Evolutionary conservation across 441 rosid genomes (phyloP).

Genomic region (Pelargonium cotyledonis): DNA sequence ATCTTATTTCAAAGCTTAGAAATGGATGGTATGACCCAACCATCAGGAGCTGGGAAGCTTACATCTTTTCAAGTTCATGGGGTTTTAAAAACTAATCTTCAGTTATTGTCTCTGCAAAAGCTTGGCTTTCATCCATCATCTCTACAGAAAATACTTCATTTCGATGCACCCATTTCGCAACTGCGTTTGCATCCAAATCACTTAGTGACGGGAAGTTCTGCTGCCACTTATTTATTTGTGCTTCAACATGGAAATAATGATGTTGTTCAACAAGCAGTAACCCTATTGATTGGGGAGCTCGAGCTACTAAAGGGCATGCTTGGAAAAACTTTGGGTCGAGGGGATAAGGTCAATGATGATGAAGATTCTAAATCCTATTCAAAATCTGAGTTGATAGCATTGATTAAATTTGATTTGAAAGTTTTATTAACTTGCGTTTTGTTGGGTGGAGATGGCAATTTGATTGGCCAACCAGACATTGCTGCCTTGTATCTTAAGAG

Average conservation of each 20-base stretch:
- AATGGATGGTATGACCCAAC: constrained; percentile 29
- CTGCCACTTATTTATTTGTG: constrained; percentile 86
- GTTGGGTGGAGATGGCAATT: constrained; percentile 39
- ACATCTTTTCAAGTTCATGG: constrained; percentile 82
- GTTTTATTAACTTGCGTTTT: constrained; percentile 66
- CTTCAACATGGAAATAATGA: constrained; percentile 85
- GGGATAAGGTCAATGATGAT: constrained; percentile 32
- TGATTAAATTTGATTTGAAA: constrained; percentile 87
- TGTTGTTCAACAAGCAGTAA: constrained; percentile 68
- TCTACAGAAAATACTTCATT: constrained; percentile 59
- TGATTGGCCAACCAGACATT: constrained; percentile 55
- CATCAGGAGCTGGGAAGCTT: constrained; percentile 51
- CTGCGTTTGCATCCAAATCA: constrained; percentile 86
- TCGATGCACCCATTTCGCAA: constrained; percentile 70
- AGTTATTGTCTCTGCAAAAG: constrained; percentile 86
- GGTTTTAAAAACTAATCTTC: constrained; percentile 87
- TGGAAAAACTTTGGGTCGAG: constrained; percentile 31
- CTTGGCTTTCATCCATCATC: constrained; percentile 69
- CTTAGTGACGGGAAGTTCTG: constrained; percentile 80
- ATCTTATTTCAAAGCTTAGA: constrained; percentile 76
- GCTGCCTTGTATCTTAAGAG: constrained; percentile 64
- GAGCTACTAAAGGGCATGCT: constrained; percentile 57
- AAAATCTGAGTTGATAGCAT: constrained; percentile 60
- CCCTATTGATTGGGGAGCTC: constrained; percentile 59
- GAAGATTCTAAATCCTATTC: constrained; percentile 42